These are phyloP conservation scores for Poa annua DNA, from an alignment of 176 grass and related monocot genomes.

Conservation along the genomic window DNA sequence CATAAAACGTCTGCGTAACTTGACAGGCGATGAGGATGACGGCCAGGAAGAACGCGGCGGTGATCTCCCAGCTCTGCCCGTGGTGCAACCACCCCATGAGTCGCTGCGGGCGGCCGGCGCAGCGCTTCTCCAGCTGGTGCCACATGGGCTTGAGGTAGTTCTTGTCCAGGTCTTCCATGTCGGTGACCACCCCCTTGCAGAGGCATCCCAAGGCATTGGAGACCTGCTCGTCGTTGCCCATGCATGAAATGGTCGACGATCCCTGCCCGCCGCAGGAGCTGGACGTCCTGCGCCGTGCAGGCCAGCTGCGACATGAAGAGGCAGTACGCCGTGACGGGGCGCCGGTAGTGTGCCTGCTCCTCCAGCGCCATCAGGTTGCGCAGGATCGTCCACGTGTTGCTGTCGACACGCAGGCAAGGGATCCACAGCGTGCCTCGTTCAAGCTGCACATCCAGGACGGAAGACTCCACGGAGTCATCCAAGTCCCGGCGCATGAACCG, in stretches of 20 bases:
- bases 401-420: not conserved
- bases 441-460: slow-evolving; percentile 11
- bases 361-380: slow-evolving; percentile 47
- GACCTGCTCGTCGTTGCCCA: not conserved
- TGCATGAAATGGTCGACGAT: not conserved
- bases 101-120: not conserved
- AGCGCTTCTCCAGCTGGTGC: not conserved
- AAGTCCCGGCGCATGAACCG: not conserved
- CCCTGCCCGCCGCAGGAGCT: not conserved
- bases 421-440: not conserved
- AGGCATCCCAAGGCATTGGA: not conserved
- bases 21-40: not conserved
- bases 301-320: slow-evolving; percentile 30
- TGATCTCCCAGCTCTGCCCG: not conserved
- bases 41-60: not conserved
- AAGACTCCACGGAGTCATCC: not conserved
- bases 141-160: slow-evolving; percentile 21
- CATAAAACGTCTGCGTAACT: not conserved
- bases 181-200: not conserved
- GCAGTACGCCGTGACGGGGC: slow-evolving; percentile 42
- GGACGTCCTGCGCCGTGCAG: slow-evolving; percentile 7
- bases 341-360: not conserved
- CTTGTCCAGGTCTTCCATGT: not conserved
- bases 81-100: not conserved
- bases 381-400: not conserved